Conservation (phyloP, 1,284 basidiomycete species). For the Marasmius oreades region DNA sequence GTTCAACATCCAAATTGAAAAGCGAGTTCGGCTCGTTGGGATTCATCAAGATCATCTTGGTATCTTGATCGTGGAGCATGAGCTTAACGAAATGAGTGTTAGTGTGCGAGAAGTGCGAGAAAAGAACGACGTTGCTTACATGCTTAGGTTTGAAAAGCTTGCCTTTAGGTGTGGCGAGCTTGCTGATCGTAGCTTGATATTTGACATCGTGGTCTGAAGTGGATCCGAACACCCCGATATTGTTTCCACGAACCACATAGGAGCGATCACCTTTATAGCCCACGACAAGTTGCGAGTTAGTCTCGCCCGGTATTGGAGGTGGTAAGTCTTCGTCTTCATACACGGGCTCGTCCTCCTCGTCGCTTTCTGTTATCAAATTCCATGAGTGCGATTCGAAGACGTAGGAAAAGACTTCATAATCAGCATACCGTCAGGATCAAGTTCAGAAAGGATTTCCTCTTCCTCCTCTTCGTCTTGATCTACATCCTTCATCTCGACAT, state of each 20-base stretch:
- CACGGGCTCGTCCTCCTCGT: constrained; percentile 24
- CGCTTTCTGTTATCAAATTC: not conserved
- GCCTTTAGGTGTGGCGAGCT: constrained; percentile 79
- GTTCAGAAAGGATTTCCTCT: constrained; percentile 65
- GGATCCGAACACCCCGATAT: constrained; percentile 96
- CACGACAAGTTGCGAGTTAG: constrained; percentile 89
- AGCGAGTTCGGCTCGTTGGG: constrained; percentile 81
- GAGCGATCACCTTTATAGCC: constrained; percentile 97
- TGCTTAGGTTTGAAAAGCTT: constrained; percentile 86
- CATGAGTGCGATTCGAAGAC: not conserved
- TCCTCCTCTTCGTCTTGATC: constrained; percentile 73
- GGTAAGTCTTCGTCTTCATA: constrained; percentile 44
- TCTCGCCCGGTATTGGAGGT: constrained; percentile 51
- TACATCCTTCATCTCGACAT: constrained; percentile 83
- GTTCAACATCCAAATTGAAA: constrained; percentile 92
- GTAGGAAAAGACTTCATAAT: not conserved
- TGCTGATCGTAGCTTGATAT: constrained; percentile 87
- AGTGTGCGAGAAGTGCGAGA: constrained; percentile 5
- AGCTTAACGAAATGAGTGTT: constrained; percentile 51
- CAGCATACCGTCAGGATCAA: constrained; percentile 55
- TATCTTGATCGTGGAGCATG: constrained; percentile 98
- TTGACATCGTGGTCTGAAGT: constrained; percentile 77
- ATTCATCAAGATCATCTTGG: constrained; percentile 94
- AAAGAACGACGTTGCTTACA: constrained; percentile 40
- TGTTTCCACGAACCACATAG: constrained; percentile 93